Evolutionary conservation across 352 stramenopile species (phyloP).

Genomic region (Phytophthora meadii): DNA sequence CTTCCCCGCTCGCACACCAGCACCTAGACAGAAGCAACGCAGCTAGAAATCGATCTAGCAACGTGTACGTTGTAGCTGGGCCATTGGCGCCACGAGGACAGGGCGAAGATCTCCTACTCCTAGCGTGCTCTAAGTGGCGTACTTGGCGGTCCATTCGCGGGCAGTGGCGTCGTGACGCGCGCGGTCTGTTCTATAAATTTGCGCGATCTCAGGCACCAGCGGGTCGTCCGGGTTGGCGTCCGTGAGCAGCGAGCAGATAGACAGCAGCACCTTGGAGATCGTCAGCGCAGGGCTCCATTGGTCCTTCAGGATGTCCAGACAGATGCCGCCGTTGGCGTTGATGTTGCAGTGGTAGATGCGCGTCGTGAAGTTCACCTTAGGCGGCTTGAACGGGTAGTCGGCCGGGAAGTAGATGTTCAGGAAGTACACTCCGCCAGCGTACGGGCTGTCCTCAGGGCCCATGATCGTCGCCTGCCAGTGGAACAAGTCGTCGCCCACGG

Average conservation of each 20-base stretch:
- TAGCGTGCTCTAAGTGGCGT: slow-evolving; percentile 95
- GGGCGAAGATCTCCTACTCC: slow-evolving; percentile 45
- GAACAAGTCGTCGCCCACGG: slow-evolving; percentile 98
- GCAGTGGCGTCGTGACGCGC: slow-evolving; percentile 95
- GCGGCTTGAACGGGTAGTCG: slow-evolving; percentile 99
- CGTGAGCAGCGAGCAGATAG: slow-evolving; percentile 99
- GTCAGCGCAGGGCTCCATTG: slow-evolving; percentile 99
- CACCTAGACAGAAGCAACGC: neutral
- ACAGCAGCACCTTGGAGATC: slow-evolving; percentile 99
- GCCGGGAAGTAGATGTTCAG: slow-evolving; percentile 99
- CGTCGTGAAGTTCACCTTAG: slow-evolving; percentile 99
- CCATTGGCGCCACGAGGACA: slow-evolving; percentile 13
- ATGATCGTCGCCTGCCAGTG: slow-evolving; percentile 98
- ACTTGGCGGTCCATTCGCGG: slow-evolving; percentile 98
- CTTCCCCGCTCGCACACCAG: slow-evolving; percentile 15
- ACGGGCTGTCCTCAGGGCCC: slow-evolving; percentile 98
- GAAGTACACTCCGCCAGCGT: slow-evolving; percentile 98
- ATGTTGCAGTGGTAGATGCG: slow-evolving; percentile 99
- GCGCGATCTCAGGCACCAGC: slow-evolving; percentile 91
- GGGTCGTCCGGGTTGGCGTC: slow-evolving; percentile 99
- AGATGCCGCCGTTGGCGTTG: slow-evolving; percentile 99
- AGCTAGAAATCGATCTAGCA: slow-evolving; percentile 12
- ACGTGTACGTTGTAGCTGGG: neutral
- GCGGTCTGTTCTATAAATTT: slow-evolving; percentile 96
- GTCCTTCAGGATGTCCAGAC: slow-evolving; percentile 99